Base-by-base conservation (phyloP, 169 alveolate species). In the Besnoitia besnoiti region DNA sequence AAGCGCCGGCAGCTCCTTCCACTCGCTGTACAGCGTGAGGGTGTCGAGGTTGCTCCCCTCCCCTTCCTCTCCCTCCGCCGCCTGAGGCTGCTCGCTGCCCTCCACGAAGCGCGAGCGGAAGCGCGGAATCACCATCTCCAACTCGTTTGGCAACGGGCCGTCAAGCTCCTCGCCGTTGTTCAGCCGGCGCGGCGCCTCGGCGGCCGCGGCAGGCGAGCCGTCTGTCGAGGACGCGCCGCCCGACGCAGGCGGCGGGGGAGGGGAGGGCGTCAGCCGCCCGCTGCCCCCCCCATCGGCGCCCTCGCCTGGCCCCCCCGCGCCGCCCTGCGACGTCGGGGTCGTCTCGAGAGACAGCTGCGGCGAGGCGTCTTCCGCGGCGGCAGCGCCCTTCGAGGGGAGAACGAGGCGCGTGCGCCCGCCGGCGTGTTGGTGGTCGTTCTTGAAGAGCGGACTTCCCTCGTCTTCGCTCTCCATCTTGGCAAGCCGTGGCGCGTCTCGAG, bases 21-120 rank as follows among this genome's bases (percentile, higher is more conserved):
- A 89, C 47, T 62, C 92, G 87, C 92, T 89, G 87, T 89, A 89
- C 40, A 62, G 40, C 39, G 92, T 89, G 55, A 73, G 76, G 33
- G 37, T 40, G 46, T 67, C 80, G 14, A 30, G n/a, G n/a, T n/a
- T n/a, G n/a, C n/a, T n/a, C n/a, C n/a, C n/a, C 24, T 67, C 80
- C 40, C 10, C 40, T 10, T 67, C 80, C 44, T 67, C 80, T 24
- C 24, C 80, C 40, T 67, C 59, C 37, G 87, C 40, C 49, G 55
- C 37, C n/a, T 19, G 59, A 1, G 24, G 39, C 80, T 67, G 39
- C 12, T 67, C 47, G 35, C 5, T 7, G 4, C 87, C 87, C 59
- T 40, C 59, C 30, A 77, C 14, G 40, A 77, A 77, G 50, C 87
- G 87, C 59, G 61, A 30, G 35, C 49, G 87, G 59, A 77, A 77